Conservation (phyloP, 805 yeast species). For the Wickerhamiella kurtzmanii region DNA sequence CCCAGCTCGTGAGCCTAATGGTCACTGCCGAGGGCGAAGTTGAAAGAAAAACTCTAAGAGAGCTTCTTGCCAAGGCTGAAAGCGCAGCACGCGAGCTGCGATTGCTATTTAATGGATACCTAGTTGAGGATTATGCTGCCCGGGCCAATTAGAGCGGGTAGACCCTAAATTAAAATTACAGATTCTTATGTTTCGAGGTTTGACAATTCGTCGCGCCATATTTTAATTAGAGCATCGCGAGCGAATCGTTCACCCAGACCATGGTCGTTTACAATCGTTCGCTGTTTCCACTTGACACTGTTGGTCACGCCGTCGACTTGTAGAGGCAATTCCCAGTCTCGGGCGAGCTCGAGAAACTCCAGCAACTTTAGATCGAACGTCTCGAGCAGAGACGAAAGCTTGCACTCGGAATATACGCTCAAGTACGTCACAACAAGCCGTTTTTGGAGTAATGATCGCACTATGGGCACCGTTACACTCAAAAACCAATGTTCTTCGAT, state of each 20-base stretch:
- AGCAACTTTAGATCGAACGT: slow-evolving; percentile 3
- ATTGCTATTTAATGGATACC: slow-evolving; percentile 15
- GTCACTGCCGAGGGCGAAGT: slow-evolving; percentile 13
- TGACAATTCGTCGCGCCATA: slow-evolving; percentile 3
- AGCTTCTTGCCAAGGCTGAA: slow-evolving; percentile 14
- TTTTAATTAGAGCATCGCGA: slow-evolving; percentile 5
- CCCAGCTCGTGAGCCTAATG: slow-evolving; percentile 15
- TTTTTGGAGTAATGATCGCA: not conserved
- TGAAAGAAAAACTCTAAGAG: slow-evolving; percentile 7
- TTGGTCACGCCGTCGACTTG: slow-evolving; percentile 4
- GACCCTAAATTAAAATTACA: not conserved
- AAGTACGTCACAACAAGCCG: slow-evolving; percentile 7
- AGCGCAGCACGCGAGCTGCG: slow-evolving; percentile 14
- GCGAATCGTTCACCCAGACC: slow-evolving; percentile 2
- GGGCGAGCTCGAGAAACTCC: slow-evolving; percentile 7
- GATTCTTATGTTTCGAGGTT: not conserved
- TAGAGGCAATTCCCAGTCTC: slow-evolving; percentile 8
- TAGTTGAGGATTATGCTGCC: slow-evolving; percentile 18
- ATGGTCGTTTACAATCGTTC: not conserved
- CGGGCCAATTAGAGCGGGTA: not conserved
- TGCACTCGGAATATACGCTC: slow-evolving; percentile 2
- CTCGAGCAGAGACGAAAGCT: not conserved
- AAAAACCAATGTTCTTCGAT: not conserved
- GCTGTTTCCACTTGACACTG: not conserved
- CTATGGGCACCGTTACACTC: not conserved